These are phyloP conservation scores for Cadophora sp. DNA, from an alignment of 2,329 filamentous ascomycete species.

Conservation along the genomic window DNA sequence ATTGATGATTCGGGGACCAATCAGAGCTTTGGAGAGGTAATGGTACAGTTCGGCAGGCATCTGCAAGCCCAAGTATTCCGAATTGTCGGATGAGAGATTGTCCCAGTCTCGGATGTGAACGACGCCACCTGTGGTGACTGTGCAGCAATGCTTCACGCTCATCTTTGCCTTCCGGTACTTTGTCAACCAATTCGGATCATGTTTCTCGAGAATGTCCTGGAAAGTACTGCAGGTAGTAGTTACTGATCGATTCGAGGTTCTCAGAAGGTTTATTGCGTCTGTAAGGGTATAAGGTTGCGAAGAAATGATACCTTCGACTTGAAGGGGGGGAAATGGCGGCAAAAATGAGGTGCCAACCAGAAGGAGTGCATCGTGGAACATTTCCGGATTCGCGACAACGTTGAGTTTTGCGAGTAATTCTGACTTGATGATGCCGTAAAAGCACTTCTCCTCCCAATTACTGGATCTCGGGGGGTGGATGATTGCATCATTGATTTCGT, in stretches of 20 bases:
- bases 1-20: constrained; percentile 79
- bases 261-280: constrained; percentile 80
- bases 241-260: constrained; percentile 72
- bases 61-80: constrained; percentile 89
- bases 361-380: constrained; percentile 84
- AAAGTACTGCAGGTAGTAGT: constrained; percentile 77
- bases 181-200: constrained; percentile 79
- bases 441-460: constrained; percentile 73
- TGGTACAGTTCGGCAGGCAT: constrained; percentile 89
- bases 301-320: constrained; percentile 60
- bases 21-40: constrained; percentile 84
- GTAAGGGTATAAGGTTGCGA: constrained; percentile 64
- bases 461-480: constrained; percentile 66
- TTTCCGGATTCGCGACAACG: constrained; percentile 64
- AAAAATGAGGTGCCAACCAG: constrained; percentile 85
- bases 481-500: constrained; percentile 80
- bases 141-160: constrained; percentile 86
- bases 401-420: constrained; percentile 72
- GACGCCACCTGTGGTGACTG: constrained; percentile 68
- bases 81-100: constrained; percentile 79
- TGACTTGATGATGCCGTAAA: constrained; percentile 69
- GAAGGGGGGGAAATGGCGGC: constrained; percentile 78
- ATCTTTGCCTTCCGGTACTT: constrained; percentile 87
- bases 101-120: constrained; percentile 77
- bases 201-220: constrained; percentile 76